Evolutionary conservation across 2,329 filamentous ascomycete species (phyloP).

Genomic region (Phialophora chinensis): DNA sequence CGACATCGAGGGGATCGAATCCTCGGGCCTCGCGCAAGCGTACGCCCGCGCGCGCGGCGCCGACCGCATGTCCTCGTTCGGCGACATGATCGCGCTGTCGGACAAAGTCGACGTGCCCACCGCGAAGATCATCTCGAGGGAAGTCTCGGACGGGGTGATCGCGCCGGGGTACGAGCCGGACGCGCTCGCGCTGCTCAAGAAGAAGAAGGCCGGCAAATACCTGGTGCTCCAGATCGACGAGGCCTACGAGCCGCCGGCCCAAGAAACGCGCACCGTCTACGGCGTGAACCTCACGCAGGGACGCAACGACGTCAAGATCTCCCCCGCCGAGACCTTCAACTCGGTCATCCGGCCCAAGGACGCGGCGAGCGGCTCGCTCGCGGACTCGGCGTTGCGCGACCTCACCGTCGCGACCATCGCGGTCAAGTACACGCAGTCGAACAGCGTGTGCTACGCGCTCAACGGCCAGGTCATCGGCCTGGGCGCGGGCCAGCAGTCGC

Average conservation of each 20-base stretch:
- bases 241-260: constrained; percentile 73
- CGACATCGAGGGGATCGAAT: constrained; percentile 87
- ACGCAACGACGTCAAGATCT: constrained; percentile 89
- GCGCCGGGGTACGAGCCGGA: constrained; percentile 84
- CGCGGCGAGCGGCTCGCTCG: constrained; percentile 63
- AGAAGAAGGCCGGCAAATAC: constrained; percentile 99
- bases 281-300: constrained; percentile 87
- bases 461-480: constrained; percentile 94
- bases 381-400: constrained; percentile 83
- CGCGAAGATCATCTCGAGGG: constrained; percentile 95
- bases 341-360: constrained; percentile 87
- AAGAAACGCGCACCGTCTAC: constrained; percentile 86
- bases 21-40: constrained; percentile 85
- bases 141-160: constrained; percentile 96
- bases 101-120: constrained; percentile 90
- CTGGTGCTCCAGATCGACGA: constrained; percentile 94
- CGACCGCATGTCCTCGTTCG: constrained; percentile 98
- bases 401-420: constrained; percentile 95
- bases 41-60: constrained; percentile 95
- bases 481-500: constrained; percentile 93
- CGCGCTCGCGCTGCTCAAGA: constrained; percentile 87
- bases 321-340: constrained; percentile 78
- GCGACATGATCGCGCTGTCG: constrained; percentile 92
- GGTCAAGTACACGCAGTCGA: constrained; percentile 98
- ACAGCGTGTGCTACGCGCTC: constrained; percentile 96